Base-by-base conservation (phyloP, 495 filamentous ascomycete species). In the Podospora appendiculata region DNA sequence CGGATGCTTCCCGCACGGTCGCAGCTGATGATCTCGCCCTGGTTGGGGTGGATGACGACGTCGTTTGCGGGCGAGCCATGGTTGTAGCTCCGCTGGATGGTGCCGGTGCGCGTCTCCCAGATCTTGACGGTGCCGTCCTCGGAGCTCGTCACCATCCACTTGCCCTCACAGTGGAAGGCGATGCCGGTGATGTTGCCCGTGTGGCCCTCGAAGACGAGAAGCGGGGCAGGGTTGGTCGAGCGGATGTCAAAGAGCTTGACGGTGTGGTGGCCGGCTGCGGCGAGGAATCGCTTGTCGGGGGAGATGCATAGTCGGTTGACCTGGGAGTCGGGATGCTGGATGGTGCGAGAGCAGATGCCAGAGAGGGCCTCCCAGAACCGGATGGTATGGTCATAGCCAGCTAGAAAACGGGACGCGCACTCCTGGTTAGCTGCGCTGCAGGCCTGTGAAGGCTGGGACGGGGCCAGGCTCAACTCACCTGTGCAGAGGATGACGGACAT, bases 91-190 rank as follows among this genome's bases (percentile, higher is more conserved):
- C 93, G 82, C 66, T 97, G 93, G 41, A 97, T 80, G 42, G 77
- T 85, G 17, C 89, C 94, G 6, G 78, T 86, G 19, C 94, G 79
- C 7, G 92, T 97, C 66, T 98, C 94, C 93, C 93, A 98, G 43
- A 98, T 95, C 76, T 96, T 97, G 56, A 98, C 92, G 8, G 90
- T 95, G 45, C 91, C 88, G 61, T 98, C 93, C 66, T 98, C 93
- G 38, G 89, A 94, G 69, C 88, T 93, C 4, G 93, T 98, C n/a
- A 96, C 92, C 90, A 98, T 96, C 93, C 93, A 98, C 70, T 97
- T 97, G 10, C 90, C 90, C 65, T 98, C 93, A 61, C 90, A 96
- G 67, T 98, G 93, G 63, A 97, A 98, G 19, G 90, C 93, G 25
- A 98, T 86, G 4, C 94, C 93, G 0, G 93, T 98, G 64, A 98